These are phyloP conservation scores for Ceratocystiopsis brevicomis DNA, from an alignment of 2,329 filamentous ascomycete genomes.

Conservation along the genomic window DNA sequence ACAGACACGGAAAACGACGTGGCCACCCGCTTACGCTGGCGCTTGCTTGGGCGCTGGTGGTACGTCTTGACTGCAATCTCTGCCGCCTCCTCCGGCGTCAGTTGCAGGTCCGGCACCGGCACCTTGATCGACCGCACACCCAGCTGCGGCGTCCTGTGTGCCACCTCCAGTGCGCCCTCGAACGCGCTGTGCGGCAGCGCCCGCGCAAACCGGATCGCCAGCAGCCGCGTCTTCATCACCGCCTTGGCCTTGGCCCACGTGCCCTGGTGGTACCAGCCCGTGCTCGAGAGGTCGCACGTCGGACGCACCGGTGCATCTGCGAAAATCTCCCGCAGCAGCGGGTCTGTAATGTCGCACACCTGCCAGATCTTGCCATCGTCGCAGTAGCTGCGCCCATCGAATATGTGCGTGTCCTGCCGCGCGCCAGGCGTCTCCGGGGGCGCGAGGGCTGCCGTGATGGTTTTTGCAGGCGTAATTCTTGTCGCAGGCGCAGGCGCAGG, in stretches of 20 bases:
- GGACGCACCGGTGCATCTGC: slow-evolving; percentile 39
- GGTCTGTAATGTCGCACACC: slow-evolving; percentile 78
- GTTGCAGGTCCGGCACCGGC: slow-evolving; percentile 20
- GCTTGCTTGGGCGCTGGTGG: slow-evolving; percentile 6
- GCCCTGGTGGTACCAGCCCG: slow-evolving; percentile 74
- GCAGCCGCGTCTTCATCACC: slow-evolving; percentile 75
- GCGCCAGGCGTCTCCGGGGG: slow-evolving; percentile 9
- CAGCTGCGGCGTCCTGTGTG: slow-evolving; percentile 16
- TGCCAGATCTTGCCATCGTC: slow-evolving; percentile 86
- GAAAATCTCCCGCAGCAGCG: slow-evolving; percentile 48
- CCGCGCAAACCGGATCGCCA: slow-evolving; percentile 40
- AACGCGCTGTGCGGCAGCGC: slow-evolving; percentile 30
- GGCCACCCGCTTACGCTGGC: slow-evolving; percentile 4
- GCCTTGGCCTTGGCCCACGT: slow-evolving; percentile 68
- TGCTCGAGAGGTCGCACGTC: slow-evolving; percentile 38
- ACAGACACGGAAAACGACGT: slow-evolving; percentile 8
- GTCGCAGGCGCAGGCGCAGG: too few species aligned
- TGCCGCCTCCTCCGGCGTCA: slow-evolving; percentile 18
- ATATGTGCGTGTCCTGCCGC: slow-evolving; percentile 46
- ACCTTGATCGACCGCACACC: slow-evolving; percentile 16
- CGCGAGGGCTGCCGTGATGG: not conserved
- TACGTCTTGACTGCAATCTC: slow-evolving; percentile 6
- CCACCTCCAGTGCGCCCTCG: slow-evolving; percentile 21
- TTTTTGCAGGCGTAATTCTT: too few species aligned
- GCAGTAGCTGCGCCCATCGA: slow-evolving; percentile 58